Base-by-base conservation (phyloP, 2,329 filamentous ascomycete species). In the Trichoderma harzianum region DNA sequence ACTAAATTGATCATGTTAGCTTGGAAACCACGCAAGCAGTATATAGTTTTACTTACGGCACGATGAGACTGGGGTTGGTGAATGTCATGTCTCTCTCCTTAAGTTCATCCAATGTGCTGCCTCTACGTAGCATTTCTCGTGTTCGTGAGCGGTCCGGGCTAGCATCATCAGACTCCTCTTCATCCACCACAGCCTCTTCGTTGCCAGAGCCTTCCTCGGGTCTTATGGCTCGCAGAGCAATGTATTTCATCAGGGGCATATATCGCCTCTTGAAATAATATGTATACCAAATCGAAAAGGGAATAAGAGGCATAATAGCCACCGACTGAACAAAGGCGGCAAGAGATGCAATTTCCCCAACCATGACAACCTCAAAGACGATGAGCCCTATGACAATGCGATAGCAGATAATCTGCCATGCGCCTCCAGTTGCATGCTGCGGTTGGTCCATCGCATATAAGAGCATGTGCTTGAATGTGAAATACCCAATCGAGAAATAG, bases 391-490 rank as follows among this genome's bases (percentile, higher is more conserved):
- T 84, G 70, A 98, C 89, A 72, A 98, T 88, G 43, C 96, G 93
- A 78, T 96, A 94, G 82, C 94, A 97, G 74, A 99, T 97, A 88
- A 99, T 97, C 63, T 93, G 92, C 96, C 96, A 99, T 5, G 95
- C 94, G 73, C 92, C 91, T 24, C 97, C 97, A 0, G 95, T 98
- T 18, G 94, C 94, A 79, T 97, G 94, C 78, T 97, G 94, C 18
- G 94, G 93, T 80, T 98, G 95, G 77, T 98, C 95, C 96, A 99
- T 99, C 36, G 96, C 94, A 80, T 99, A 99, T 5, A 99, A 86
- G 5, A 99, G 86, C 84, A 99, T 97, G 82, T 99, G 99, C 80
- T 98, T 98, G 87, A 97, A 97, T 36, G 93, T 93, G 78, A 95
- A 95, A 80, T 93, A 92, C 24, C 94, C 94, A 16, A 97, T 88